Evolutionary conservation across 305 asterid species (phyloP), one percentile per base, ranked within the genome.

Genomic region (Striga hermonthica): DNA sequence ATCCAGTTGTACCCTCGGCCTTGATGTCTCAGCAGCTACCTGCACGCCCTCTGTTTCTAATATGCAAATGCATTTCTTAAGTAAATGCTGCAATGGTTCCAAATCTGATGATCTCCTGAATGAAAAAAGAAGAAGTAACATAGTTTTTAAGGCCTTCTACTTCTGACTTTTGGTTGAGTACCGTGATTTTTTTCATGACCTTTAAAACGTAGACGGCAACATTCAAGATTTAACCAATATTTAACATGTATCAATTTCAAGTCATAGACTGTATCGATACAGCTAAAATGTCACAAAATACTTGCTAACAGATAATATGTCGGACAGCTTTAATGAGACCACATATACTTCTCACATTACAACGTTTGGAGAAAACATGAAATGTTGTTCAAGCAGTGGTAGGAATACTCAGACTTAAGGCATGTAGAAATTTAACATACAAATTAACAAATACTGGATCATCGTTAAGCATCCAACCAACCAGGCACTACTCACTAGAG

Each of bases 1-100:
- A 70, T 94, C 97, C 82, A 90, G 79, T 77, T 88, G 91, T 72
- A 86, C 76, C 88, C 99, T 90, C 50, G 95, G 89, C 83, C 99
- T 86, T 72, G 89, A 75, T 78, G 82, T 64, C 75, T 74, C 86
- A 50, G 53, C 62, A 63, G 74, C 69, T 48, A 73, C 62, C 74
- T 78, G 82, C 78, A 65, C n/a, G 48, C 72, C 76, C 58, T 94
- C 99, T 38, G 86, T 70, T 80, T 91, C 95, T 88, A 94, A 76
- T 78, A 86, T 57, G 69, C 67, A 54, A 60, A 94, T 86, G 84
- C 84, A 85, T 77, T 85, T 90, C 84, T 82, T 88, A 67, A 94
- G 80, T 79, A 90, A 84, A 77, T 84, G 84, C 80, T 94, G 99
- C 83, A 94, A 80, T 15, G 93, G 93, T 73, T 86, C 95, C 87